Evolutionary conservation across 768 basidiomycete species (phyloP), one percentile per base, ranked within the genome.

Genomic region (Agrocybe pediades): DNA sequence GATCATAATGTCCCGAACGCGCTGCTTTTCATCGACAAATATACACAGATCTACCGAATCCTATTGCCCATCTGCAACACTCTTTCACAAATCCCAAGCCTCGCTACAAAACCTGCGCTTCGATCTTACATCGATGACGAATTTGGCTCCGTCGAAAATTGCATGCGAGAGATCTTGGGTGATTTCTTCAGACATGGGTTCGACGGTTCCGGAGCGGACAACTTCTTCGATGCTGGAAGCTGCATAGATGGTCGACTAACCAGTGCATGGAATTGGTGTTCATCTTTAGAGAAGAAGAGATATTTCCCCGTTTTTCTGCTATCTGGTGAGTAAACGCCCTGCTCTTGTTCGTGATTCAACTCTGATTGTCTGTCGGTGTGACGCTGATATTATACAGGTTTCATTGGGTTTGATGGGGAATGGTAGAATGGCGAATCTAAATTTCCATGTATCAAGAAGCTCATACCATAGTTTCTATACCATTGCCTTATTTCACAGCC

Each of bases 201-300:
- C 65, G 91, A 94, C 68, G 92, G 92, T 1, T 90, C 88, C 21
- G 92, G 92, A n/a, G 92, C 91, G 2, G 91, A 92, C 64, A 92
- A 91, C 67, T 92, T 90, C 74, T 92, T 88, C 65, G 91, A 93
- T 65, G 92, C 91, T 33, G 90, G 92, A 16, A 90, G 88, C 57
- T 83, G 82, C 59, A 92, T 93, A 60, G 91, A 93, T 62, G 91
- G 91, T 11, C 79, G 92, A 3, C 69, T 94, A 62, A 94, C 92
- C 25, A 92, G 90, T 67, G 92, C 92, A 3, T 94, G 92, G 92
- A 92, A 94, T 66, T 94, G 92, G 92, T 94, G 92, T 71, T 84
- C 86, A 45, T 79, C 77, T 42, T 68, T 94, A 59, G 92, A 93
- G 75, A 94, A 92, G 76, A 94, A 94, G 73, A 75, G 85, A 45